A percentile compares a stretch with the other conserved stretches of the same genome.
These are phyloP conservation scores for Helichrysum umbraculigerum DNA, from an alignment of 129 eudicot genomes.

Conservation along the genomic window DNA sequence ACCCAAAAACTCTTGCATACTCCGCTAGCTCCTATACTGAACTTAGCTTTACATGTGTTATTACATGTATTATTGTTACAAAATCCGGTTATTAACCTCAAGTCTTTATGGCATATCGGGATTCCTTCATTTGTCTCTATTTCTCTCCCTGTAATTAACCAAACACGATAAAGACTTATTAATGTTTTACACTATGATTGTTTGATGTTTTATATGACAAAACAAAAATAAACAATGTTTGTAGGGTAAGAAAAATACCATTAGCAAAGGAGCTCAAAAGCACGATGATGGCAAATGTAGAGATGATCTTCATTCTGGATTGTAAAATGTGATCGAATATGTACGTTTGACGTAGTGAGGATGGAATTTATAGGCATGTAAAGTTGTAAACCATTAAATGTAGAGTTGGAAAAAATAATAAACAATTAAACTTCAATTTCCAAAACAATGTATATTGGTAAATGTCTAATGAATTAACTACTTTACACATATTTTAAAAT, in stretches of 20 bases:
- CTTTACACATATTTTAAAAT: too few relatives aligned
- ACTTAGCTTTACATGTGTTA: constrained; percentile 13
- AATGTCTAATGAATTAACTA: too few relatives aligned
- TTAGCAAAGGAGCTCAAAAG: background rate
- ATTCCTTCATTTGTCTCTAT: too few relatives aligned
- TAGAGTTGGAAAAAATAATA: too few relatives aligned
- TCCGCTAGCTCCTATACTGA: background rate
- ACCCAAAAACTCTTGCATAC: background rate
- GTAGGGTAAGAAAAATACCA: background rate
- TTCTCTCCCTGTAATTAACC: too few relatives aligned
- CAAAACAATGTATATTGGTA: too few relatives aligned
- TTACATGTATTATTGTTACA: background rate
- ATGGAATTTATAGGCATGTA: background rate
- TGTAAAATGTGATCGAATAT: background rate
- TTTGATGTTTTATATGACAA: background rate
- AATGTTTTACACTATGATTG: background rate
- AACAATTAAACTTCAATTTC: too few relatives aligned
- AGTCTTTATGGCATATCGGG: background rate
- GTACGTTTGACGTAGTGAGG: too few relatives aligned
- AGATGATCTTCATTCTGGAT: background rate
- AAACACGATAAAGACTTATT: too few relatives aligned
- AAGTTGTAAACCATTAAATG: too few relatives aligned
- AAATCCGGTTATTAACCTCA: background rate
- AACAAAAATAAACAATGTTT: background rate
- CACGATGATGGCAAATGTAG: background rate